Base-by-base conservation (phyloP, 441 rosid species). In the Erysimum cheiri region DNA sequence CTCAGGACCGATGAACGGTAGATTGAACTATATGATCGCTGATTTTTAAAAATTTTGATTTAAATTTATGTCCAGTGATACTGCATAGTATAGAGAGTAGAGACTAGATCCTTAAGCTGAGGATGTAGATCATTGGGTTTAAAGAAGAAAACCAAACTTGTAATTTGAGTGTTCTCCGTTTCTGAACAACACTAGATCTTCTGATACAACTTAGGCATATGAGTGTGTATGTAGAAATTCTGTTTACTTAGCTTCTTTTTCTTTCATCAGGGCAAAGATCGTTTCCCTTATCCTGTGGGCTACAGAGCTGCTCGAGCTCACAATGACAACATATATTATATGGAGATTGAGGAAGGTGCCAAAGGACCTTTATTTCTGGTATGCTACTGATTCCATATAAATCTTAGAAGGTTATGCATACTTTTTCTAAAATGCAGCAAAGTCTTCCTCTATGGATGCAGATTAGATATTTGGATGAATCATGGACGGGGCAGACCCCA, bases 251-350 rank as follows among this genome's bases (percentile, higher is more conserved):
- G 31, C 36, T 67, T 63, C 19, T 73, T 29, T 72, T 33, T 17
- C 0, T 43, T 60, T 62, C 46, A 68, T 59, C 50, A 93, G 98
- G 96, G 98, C 5, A 88, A 88, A 85, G 96, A 86, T 80, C 92
- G 97, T 6, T 86, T 85, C 70, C 98, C 99, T 76, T 94, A 92
- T 83, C 99, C 94, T 6, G 87, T 90, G 73, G 97, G 98, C 8
- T 94, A 85, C 81, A 85, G 60, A 28, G 98, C 96, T 69, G 79
- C 79, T 64, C 89, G 91, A 75, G 80, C 78, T 81, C 83, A 81
- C 53, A 85, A 79, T 61, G 97, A 86, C 57, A 74, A 71, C 84
- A 75, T 72, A 43, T 92, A 78, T 50, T 86, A 80, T 73, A 78
- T 90, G 82, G 91, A 94, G 81, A 87, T 88, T 75, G 79, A 70